phyloP scores from a whole-genome alignment of 1,139 yeast genomes.

The Fermentozyma sake region DNA sequence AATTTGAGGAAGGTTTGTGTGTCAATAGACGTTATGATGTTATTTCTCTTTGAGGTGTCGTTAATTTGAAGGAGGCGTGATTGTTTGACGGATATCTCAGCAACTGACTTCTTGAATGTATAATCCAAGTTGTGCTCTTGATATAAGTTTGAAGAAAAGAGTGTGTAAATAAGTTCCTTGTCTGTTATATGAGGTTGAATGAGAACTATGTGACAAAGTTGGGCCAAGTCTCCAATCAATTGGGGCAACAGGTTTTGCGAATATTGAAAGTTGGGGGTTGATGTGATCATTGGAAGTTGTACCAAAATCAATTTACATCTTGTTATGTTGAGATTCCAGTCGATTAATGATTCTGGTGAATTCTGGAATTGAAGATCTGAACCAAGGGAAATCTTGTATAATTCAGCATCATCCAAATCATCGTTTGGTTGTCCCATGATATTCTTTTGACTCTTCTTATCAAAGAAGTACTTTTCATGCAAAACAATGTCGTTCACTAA shows the following conservation, averaged over 20 bases:
- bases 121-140: conserved; percentile 45
- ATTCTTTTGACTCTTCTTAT: conserved; percentile 10
- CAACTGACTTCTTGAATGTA: conserved; percentile 45
- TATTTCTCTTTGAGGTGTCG: conserved; percentile 18
- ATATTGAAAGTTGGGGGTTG: conserved; percentile 35
- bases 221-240: conserved; percentile 43
- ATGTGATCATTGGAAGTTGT: conserved; percentile 36
- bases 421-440: conserved; percentile 3
- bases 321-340: conserved; percentile 47
- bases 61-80: conserved; percentile 42
- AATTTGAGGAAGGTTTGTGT: conserved; percentile 30
- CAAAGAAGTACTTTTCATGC: conserved; percentile 33
- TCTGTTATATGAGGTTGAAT: conserved; percentile 42
- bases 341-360: conserved; percentile 37
- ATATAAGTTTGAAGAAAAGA: conserved; percentile 41
- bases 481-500: conserved; percentile 40
- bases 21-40: conserved; percentile 25
- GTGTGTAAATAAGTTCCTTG: conserved; percentile 38
- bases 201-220: conserved; percentile 35
- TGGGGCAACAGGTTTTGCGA: conserved; percentile 34
- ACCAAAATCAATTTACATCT: conserved; percentile 40
- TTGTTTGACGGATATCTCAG: conserved; percentile 49
- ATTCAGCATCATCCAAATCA: conserved; percentile 24
- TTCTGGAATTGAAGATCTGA: conserved; percentile 38
- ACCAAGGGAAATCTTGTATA: conserved; percentile 39